Evolutionary conservation across 306 rosid species (phyloP).

Genomic region (Trifolium repens): DNA sequence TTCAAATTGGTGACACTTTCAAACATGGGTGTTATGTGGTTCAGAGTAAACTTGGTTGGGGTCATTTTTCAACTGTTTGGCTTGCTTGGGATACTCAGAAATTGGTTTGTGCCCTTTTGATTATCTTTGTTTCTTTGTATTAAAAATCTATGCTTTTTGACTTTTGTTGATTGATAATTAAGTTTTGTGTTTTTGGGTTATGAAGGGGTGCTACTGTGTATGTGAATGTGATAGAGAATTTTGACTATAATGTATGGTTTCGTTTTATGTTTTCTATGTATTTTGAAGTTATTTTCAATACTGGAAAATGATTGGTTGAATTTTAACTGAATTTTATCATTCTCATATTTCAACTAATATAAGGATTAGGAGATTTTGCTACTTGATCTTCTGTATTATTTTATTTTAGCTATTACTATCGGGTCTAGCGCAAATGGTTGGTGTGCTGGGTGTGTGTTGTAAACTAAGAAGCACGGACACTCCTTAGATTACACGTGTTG

Average conservation of each 20-base stretch:
- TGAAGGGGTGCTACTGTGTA: constrained; percentile 21
- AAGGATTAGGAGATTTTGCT: constrained; percentile 1
- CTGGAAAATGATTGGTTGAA: constrained; percentile 12
- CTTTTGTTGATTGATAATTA: constrained; percentile 8
- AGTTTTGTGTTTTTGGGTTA: constrained; percentile 21
- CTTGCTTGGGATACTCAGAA: constrained; percentile 89
- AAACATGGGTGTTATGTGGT: constrained; percentile 78
- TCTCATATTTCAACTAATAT: background rate
- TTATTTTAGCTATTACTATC: background rate
- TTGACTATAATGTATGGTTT: constrained; percentile 13
- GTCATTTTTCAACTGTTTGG: constrained; percentile 99
- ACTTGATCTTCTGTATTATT: constrained; percentile 27
- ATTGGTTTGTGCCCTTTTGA: constrained; percentile 42
- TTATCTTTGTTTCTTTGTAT: constrained; percentile 16
- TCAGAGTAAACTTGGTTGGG: constrained; percentile 98
- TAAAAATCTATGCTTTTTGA: constrained; percentile 36
- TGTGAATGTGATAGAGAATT: background rate
- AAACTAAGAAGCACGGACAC: too few relatives aligned
- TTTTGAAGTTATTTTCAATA: background rate
- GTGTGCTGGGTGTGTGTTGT: background rate
- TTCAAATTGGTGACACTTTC: constrained; percentile 85
- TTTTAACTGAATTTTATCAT: constrained; percentile 10
- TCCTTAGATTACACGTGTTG: too few relatives aligned
- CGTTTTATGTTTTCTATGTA: background rate
- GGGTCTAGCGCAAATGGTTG: background rate